Conservation (phyloP, 495 filamentous ascomycete genomes). For the Delitschia confertaspora region DNA sequence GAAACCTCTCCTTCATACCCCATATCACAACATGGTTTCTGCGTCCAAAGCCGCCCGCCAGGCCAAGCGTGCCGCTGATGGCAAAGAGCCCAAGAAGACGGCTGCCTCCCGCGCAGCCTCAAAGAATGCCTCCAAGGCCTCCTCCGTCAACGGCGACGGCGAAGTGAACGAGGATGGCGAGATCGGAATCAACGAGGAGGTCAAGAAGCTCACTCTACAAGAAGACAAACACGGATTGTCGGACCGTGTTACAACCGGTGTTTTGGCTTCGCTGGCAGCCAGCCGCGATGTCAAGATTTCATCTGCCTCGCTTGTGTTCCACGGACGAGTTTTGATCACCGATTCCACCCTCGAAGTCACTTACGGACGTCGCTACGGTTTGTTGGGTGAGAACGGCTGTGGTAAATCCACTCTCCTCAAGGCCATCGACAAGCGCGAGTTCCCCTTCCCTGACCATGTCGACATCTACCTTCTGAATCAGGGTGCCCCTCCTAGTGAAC, state of each 20-base stretch:
- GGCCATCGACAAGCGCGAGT: constrained; percentile 88
- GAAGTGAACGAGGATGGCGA: constrained; percentile 55
- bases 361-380: constrained; percentile 84
- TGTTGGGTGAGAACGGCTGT: constrained; percentile 97
- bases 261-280: constrained; percentile 71
- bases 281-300: constrained; percentile 95
- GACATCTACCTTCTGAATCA: constrained; percentile 99
- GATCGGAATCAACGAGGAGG: constrained; percentile 65
- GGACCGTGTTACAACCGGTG: constrained; percentile 96
- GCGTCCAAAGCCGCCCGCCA: constrained; percentile 96
- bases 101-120: constrained; percentile 51
- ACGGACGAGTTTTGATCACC: constrained; percentile 89
- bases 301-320: constrained; percentile 87
- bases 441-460: constrained; percentile 88
- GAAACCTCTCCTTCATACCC: not conserved
- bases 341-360: constrained; percentile 91
- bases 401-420: constrained; percentile 96
- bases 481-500: constrained; percentile 79
- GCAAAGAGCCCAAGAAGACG: constrained; percentile 41
- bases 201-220: constrained; percentile 75
- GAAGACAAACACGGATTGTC: constrained; percentile 94
- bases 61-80: constrained; percentile 82
- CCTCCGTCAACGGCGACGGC: constrained; percentile 62
- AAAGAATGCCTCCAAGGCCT: constrained; percentile 55
- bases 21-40: constrained; percentile 62